Evolutionary conservation across 441 rosid species (phyloP).

Genomic region (Cnidoscolus chayamansa): DNA sequence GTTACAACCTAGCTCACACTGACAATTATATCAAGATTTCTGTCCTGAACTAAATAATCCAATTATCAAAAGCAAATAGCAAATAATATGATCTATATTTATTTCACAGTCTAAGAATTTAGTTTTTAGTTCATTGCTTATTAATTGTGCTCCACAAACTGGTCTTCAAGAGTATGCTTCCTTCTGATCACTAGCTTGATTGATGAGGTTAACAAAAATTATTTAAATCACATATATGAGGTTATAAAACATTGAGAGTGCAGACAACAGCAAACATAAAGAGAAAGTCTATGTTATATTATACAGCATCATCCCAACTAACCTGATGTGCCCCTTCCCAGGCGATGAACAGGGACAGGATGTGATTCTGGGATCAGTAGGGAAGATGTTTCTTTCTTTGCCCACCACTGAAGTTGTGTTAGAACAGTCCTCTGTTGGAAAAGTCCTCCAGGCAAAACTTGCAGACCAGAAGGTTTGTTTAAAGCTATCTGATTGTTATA

Average conservation of each 20-base stretch:
- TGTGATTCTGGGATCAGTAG: constrained; percentile 37
- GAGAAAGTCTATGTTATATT: neutral
- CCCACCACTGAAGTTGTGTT: constrained; percentile 72
- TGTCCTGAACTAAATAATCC: neutral
- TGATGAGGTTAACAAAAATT: neutral
- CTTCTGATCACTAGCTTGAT: neutral
- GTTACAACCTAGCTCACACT: neutral
- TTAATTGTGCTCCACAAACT: neutral
- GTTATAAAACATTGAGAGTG: neutral
- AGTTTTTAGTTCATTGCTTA: neutral
- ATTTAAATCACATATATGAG: neutral
- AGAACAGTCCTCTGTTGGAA: constrained; percentile 87
- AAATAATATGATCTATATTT: neutral
- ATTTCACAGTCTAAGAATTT: neutral
- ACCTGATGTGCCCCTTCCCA: constrained; percentile 93
- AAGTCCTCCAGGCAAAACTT: constrained; percentile 91
- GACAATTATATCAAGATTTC: neutral
- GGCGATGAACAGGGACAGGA: constrained; percentile 85
- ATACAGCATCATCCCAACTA: constrained; percentile 9
- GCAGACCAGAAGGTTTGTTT: constrained; percentile 89
- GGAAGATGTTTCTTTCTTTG: constrained; percentile 33
- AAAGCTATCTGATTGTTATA: constrained; percentile 58
- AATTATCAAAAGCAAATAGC: neutral
- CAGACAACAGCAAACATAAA: constrained; percentile 26
- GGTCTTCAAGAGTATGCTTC: neutral